phyloP scores from a whole-genome alignment of 176 grass and related monocot genomes.

The Tillandsia fasciculata region DNA sequence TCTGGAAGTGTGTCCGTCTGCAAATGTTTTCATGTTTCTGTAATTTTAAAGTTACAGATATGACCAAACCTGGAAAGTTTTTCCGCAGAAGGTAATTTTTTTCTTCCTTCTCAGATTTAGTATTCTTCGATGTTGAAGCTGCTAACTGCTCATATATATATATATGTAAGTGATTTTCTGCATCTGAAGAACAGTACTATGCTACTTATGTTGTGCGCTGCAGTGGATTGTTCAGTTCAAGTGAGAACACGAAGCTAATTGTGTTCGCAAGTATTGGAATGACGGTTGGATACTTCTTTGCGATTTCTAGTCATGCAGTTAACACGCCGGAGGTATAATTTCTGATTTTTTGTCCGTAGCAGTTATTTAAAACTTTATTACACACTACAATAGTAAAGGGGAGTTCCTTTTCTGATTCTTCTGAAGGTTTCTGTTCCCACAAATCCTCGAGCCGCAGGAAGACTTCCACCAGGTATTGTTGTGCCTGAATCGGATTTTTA shows the following conservation, averaged over 20 bases:
- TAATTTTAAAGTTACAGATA: background rate
- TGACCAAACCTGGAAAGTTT: slow-evolving; percentile 9
- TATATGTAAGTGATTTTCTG: slow-evolving; percentile 14
- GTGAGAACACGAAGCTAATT: slow-evolving; percentile 23
- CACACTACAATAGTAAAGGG: background rate
- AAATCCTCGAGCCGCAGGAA: slow-evolving; percentile 64
- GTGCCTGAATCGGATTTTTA: slow-evolving; percentile 59
- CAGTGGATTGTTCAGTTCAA: slow-evolving; percentile 11
- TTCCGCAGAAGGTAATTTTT: slow-evolving; percentile 7
- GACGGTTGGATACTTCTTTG: slow-evolving; percentile 23
- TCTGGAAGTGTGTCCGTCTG: background rate
- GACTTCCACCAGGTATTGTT: slow-evolving; percentile 46
- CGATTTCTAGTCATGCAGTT: slow-evolving; percentile 15
- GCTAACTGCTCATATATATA: background rate
- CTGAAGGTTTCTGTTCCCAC: slow-evolving; percentile 21
- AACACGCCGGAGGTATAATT: slow-evolving; percentile 26
- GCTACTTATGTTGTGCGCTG: background rate
- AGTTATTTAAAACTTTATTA: background rate
- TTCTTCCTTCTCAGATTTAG: background rate
- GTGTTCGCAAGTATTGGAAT: slow-evolving; percentile 20
- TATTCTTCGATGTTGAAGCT: slow-evolving; percentile 1
- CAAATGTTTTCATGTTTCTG: background rate
- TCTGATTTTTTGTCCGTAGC: background rate
- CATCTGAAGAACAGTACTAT: background rate
- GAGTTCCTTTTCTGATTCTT: background rate